Evolutionary conservation across 441 rosid genomes (phyloP).

Genomic region (Corymbia calophylla): DNA sequence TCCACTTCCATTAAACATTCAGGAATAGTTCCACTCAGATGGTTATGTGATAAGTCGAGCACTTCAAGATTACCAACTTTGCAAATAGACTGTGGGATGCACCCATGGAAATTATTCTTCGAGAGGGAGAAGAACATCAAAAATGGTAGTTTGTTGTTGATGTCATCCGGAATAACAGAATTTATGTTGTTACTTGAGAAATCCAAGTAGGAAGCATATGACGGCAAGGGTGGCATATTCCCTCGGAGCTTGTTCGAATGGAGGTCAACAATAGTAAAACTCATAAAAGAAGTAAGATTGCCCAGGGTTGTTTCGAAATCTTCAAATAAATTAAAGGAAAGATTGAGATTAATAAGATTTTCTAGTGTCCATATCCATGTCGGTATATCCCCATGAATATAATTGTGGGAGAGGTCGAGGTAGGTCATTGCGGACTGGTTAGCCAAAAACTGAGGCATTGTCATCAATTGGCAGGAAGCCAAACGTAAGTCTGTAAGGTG

Average conservation of each 20-base stretch:
- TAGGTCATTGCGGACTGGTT: rapidly evolving
- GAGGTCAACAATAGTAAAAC: rapidly evolving
- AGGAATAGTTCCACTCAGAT: constrained; percentile 15
- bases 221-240: rapidly evolving
- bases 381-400: rapidly evolving
- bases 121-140: constrained; percentile 3
- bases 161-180: constrained; percentile 2
- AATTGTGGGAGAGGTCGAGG: background rate
- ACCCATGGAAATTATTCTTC: constrained; percentile 8
- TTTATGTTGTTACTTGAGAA: constrained; percentile 12
- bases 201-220: rapidly evolving
- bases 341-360: rapidly evolving
- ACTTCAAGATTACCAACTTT: background rate
- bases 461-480: rapidly evolving
- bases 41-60: constrained; percentile 20
- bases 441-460: background rate
- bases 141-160: rapidly evolving
- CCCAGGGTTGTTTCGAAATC: rapidly evolving
- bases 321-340: background rate
- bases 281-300: rapidly evolving
- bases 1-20: background rate
- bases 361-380: background rate
- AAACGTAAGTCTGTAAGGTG: rapidly evolving
- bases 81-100: constrained; percentile 13
- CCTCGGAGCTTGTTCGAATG: rapidly evolving